Evolutionary conservation across 1,284 basidiomycete species (phyloP).

Genomic region (Phylloboletellus chloephorus): DNA sequence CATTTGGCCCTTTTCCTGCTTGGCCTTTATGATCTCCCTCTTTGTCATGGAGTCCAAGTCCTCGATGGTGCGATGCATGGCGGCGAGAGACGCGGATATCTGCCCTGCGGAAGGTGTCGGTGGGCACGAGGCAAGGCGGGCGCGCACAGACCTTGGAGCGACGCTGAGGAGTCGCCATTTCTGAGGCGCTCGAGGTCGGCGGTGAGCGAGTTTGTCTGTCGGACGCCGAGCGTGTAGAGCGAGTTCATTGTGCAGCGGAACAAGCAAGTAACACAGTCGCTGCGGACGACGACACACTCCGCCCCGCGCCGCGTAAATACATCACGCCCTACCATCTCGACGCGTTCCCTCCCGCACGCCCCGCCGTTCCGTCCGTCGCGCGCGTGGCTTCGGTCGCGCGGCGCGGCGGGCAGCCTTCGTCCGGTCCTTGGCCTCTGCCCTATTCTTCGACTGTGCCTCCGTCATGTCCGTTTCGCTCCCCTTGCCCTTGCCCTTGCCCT

Average conservation of each 20-base stretch:
- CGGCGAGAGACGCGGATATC: constrained; percentile 90
- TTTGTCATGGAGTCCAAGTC: constrained; percentile 96
- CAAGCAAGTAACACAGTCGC: too few species aligned
- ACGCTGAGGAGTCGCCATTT: constrained; percentile 73
- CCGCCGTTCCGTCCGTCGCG: constrained; percentile 59
- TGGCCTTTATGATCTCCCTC: constrained; percentile 89
- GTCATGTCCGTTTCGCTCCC: constrained; percentile 4
- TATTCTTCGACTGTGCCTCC: constrained; percentile 25
- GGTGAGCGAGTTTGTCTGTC: constrained; percentile 86
- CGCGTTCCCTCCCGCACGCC: constrained; percentile 58
- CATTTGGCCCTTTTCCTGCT: constrained; percentile 92
- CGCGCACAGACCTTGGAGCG: constrained; percentile 65
- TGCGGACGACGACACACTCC: too few species aligned
- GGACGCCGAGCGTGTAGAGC: constrained; percentile 86
- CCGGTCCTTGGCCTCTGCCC: constrained; percentile 46
- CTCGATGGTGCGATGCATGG: constrained; percentile 87
- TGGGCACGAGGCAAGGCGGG: background rate
- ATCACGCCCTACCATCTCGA: too few species aligned
- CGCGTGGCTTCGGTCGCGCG: constrained; percentile 52
- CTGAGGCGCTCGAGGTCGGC: constrained; percentile 79
- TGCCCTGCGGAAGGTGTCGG: constrained; percentile 60
- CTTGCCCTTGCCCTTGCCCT: constrained; percentile 7
- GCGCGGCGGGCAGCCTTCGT: constrained; percentile 55
- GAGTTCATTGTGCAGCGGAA: constrained; percentile 68
- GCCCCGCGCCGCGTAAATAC: too few species aligned